Conservation (phyloP, 768 basidiomycete species). For the Leccinum barrowsii region DNA sequence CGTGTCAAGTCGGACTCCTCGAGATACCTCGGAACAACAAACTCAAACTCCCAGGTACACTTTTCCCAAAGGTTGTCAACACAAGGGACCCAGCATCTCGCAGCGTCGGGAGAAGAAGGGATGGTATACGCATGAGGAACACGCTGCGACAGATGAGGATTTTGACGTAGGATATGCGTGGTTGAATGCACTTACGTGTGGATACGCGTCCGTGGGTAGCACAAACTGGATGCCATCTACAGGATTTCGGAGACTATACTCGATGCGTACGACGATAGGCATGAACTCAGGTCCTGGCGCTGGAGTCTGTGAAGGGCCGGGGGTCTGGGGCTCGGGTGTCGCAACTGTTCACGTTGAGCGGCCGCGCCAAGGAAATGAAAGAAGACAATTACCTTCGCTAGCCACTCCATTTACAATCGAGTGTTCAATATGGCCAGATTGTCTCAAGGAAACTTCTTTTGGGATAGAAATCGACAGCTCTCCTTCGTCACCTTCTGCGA, state of each 20-base stretch:
- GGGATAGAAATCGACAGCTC: slow-evolving; percentile 90
- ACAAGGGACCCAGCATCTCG: slow-evolving; percentile 99
- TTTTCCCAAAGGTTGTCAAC: slow-evolving; percentile 93
- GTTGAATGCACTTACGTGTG: slow-evolving; percentile 59
- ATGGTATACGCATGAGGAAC: slow-evolving; percentile 92
- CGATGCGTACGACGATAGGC: slow-evolving; percentile 71
- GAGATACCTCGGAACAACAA: slow-evolving; percentile 83
- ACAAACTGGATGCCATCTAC: slow-evolving; percentile 85
- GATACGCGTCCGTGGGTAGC: slow-evolving; percentile 74
- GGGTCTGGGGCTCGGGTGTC: slow-evolving; percentile 83
- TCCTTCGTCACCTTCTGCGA: slow-evolving; percentile 90
- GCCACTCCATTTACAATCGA: slow-evolving; percentile 37
- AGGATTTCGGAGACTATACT: slow-evolving; percentile 79
- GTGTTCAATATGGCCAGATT: slow-evolving; percentile 45
- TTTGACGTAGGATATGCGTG: neutral
- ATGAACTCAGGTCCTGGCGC: slow-evolving; percentile 59
- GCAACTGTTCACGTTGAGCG: slow-evolving; percentile 43
- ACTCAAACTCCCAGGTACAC: slow-evolving; percentile 98
- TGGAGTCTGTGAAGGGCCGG: slow-evolving; percentile 37
- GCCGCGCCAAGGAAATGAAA: neutral
- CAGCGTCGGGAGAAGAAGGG: slow-evolving; percentile 82
- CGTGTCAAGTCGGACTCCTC: slow-evolving; percentile 46
- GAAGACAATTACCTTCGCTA: slow-evolving; percentile 51
- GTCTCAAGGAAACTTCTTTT: slow-evolving; percentile 62
- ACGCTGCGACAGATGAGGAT: slow-evolving; percentile 48